A percentile compares a stretch with the other conserved stretches of the same genome.
These are phyloP conservation scores for Exophiala spinifera DNA, from an alignment of 2,329 filamentous ascomycete species.

Conservation along the genomic window DNA sequence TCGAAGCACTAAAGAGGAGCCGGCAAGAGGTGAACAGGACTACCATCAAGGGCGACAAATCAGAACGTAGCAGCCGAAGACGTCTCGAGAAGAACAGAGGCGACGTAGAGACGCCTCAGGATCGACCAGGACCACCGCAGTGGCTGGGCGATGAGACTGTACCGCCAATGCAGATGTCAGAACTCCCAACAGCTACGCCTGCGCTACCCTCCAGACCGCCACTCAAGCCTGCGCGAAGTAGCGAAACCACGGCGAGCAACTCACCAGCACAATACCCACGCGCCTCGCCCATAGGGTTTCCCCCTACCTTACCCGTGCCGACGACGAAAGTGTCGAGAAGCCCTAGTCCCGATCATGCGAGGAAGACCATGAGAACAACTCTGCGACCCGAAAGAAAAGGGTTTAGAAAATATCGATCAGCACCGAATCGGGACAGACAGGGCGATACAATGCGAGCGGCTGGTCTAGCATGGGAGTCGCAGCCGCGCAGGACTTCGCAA, in stretches of 20 bases:
- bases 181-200: conserved; percentile 70
- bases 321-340: conserved; percentile 52
- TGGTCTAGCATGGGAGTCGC: conserved; percentile 57
- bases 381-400: conserved; percentile 49
- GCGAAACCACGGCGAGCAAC: conserved; percentile 29
- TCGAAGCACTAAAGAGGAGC: conserved; percentile 73
- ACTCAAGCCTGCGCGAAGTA: conserved; percentile 32
- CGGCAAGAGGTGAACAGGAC: conserved; percentile 41
- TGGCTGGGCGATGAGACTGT: conserved; percentile 81
- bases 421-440: conserved; percentile 45
- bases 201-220: conserved; percentile 57
- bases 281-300: conserved; percentile 28
- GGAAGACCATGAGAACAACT: conserved; percentile 59
- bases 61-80: conserved; percentile 22
- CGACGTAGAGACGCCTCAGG: conserved; percentile 16
- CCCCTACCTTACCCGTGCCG: conserved; percentile 34
- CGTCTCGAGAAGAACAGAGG: conserved; percentile 27
- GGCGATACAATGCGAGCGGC: conserved; percentile 61
- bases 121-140: conserved; percentile 30
- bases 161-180: conserved; percentile 72
- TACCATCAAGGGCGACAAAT: conserved; percentile 19
- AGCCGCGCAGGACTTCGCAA: conserved; percentile 27
- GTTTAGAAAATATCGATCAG: conserved; percentile 45
- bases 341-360: conserved; percentile 56
- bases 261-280: conserved; percentile 6